Evolutionary conservation across 805 yeast species (phyloP), one percentile per base, ranked within the genome.

Genomic region (Teunomyces aglyptinius): DNA sequence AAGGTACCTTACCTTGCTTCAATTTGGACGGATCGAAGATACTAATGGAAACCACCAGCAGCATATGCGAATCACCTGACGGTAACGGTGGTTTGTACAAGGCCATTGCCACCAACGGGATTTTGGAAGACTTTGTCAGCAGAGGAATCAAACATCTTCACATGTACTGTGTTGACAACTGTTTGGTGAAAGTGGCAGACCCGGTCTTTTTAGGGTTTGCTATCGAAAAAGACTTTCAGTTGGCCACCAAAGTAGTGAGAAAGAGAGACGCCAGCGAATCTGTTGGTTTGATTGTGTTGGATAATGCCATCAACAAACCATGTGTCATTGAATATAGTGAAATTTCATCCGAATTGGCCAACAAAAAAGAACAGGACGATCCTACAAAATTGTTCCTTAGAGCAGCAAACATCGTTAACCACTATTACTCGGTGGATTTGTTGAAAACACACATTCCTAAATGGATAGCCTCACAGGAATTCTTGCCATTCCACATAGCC

Each of bases 351-450:
- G 91, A 86, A 54, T 75, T 91, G 58, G 85, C 92, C 18, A 81
- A 80, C 57, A 82, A 80, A 49, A 68, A 67, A 22, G 94, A 86
- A 52, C 76, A 77, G 1, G 64, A 75, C 20, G 86, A 83, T 13
- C 27, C 54, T 5, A 43, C 57, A 40, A 72, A 84, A 50, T 75
- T 94, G 49, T 78, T 78, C 53, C 78, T 89, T 56, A 80, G 98
- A 56, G 97, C 98, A 3, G 99, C 97, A 20, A 94, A 94, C 67
- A 94, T 94, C 53, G 99, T 94, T 46, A 94, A 94, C 64, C 99
- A 94, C 68, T 94, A 91, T 68, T 94, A 92, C 67, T 84, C 91
- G 3, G 88, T 88, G 39, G 85, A 78, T n/a, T 79, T 90, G 58
- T 71, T 94, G 57, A 65, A 68, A 22, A 53, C 68, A 27, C 73